Evolutionary conservation across 495 filamentous ascomycete genomes (phyloP), one percentile per base, ranked within the genome.

Genomic region (Penicillium soppii): DNA sequence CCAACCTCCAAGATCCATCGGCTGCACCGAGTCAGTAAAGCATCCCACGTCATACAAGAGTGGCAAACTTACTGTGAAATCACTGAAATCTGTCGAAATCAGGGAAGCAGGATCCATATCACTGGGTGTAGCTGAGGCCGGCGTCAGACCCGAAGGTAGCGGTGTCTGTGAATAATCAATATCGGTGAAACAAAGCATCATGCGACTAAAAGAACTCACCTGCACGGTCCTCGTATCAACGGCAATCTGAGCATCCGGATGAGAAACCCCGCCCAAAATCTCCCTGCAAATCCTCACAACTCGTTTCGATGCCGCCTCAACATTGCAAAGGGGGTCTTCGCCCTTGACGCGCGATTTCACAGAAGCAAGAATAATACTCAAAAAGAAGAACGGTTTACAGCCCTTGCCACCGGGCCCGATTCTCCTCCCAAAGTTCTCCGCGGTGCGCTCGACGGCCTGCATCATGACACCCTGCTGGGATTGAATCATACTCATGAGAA

Each of bases 381-480:
- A 30, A 42, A 74, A 72, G 37, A 67, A 62, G 27, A 64, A 72
- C 1, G 64, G 61, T 46, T 74, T 74, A 47, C 52, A 58, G 4
- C 69, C 69, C 20, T 64, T 68, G 1, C 69, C 68, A 43, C 54
- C 57, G 0, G 54, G 36, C 2, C 51, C 53, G 19, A 71, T 60
- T 19, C 68, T 55, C 20, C 61, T 61, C 7, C 63, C 66, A 15
- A 74, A 68, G 7, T 63, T 62, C 23, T 71, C 56, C 13, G 66
- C 33, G 9, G 63, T 66, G 1, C 62, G 66, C 23, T 72, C 68
- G 4, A 72, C 63, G 0, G 65, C 69, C 26, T 58, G 53, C 3
- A 74, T n/a, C 58, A 74, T 59, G 7, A 70, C 68, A 7, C 49
- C 57, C 25, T 71, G 69, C 41, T 74, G 71, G 0, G 69, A 72